Percentiles rank a stretch among this genome's conserved stretches.
phyloP scores from a whole-genome alignment of 305 asterid genomes.

The Rubia tinctorum region DNA sequence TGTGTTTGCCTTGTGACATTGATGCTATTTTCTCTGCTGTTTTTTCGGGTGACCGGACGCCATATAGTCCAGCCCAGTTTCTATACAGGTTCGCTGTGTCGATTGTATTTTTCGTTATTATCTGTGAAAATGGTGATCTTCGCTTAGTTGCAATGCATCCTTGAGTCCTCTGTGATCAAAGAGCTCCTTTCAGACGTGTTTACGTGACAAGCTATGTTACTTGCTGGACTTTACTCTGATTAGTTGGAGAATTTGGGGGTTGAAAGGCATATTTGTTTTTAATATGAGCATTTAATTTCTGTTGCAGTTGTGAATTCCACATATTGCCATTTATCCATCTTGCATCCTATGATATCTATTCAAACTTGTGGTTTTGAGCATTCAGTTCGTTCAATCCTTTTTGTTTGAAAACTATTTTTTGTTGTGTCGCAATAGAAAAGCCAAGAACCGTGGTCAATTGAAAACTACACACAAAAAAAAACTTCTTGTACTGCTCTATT shows the following conservation, averaged over 20 bases:
- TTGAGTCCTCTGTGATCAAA: neutral
- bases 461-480: neutral
- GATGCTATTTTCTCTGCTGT: constrained; percentile 62
- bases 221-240: neutral
- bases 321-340: neutral
- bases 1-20: constrained; percentile 73
- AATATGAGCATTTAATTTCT: neutral
- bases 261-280: neutral
- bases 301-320: neutral
- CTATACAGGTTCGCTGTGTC: constrained; percentile 57
- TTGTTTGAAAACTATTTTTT: neutral
- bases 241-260: neutral
- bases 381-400: neutral
- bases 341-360: neutral
- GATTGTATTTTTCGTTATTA: neutral
- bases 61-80: constrained; percentile 75
- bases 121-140: neutral
- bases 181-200: no score
- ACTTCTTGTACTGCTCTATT: neutral
- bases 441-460: neutral
- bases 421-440: neutral
- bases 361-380: neutral
- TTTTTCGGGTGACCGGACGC: constrained; percentile 58
- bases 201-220: neutral
- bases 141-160: neutral